phyloP scores from a whole-genome alignment of 202 grass and related monocot species.

The Miscanthus sacchariflorus region DNA sequence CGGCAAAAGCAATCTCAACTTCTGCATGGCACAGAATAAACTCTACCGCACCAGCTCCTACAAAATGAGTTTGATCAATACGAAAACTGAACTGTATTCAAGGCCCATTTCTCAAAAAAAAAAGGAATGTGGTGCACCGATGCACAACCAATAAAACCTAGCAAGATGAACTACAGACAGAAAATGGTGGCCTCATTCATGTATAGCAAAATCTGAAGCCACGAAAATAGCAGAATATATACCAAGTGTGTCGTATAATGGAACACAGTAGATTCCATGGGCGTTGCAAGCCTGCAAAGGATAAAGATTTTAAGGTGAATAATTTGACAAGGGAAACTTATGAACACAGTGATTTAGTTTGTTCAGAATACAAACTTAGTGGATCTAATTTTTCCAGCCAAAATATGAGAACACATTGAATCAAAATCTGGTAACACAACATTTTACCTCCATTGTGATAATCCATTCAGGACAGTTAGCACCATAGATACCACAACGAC shows the following conservation, averaged over 20 bases:
- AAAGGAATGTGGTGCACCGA: background rate
- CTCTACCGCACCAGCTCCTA: constrained; percentile 91
- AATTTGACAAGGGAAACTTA: constrained; percentile 31
- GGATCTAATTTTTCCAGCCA: background rate
- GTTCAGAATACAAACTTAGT: background rate
- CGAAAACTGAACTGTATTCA: constrained; percentile 30
- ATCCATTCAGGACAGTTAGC: constrained; percentile 94
- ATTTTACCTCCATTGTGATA: constrained; percentile 89
- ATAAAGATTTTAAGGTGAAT: constrained; percentile 43
- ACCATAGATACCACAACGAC: constrained; percentile 91
- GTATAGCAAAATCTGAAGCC: constrained; percentile 18
- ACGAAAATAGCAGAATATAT: constrained; percentile 47
- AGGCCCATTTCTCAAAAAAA: constrained; percentile 20
- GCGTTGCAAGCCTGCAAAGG: constrained; percentile 91
- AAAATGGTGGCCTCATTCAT: constrained; percentile 16
- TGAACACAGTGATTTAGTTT: background rate
- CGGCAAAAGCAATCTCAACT: constrained; percentile 88
- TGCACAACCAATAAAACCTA: constrained; percentile 15
- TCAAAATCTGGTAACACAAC: constrained; percentile 21
- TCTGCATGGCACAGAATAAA: constrained; percentile 97
- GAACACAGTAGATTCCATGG: constrained; percentile 90
- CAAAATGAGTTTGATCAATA: constrained; percentile 46
- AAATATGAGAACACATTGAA: constrained; percentile 32
- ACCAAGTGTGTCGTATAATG: constrained; percentile 98
- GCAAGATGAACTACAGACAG: constrained; percentile 11